These are phyloP conservation scores for Globisporangium okanoganense DNA, from an alignment of 352 stramenopile genomes.

Conservation along the genomic window DNA sequence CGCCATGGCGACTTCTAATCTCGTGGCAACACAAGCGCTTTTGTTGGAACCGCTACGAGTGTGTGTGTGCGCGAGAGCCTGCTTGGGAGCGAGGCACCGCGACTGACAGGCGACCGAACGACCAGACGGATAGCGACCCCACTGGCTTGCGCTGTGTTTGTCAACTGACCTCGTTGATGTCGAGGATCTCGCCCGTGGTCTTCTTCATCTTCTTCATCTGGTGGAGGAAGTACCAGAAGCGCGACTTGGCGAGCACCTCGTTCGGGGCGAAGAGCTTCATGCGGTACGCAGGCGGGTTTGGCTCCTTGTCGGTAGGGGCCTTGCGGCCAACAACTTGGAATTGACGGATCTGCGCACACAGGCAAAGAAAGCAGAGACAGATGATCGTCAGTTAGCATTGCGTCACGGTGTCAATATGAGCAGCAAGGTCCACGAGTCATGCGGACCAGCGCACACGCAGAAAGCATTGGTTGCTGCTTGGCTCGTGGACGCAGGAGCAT, in stretches of 20 bases:
- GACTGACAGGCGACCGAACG: not conserved
- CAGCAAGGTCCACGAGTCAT: not conserved
- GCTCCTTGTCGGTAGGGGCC: constrained; percentile 96
- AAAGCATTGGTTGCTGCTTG: not conserved
- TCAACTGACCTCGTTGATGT: constrained; percentile 95
- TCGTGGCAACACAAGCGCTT: constrained; percentile 86
- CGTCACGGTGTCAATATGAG: not conserved
- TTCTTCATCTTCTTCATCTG: constrained; percentile 99
- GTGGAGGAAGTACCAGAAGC: constrained; percentile 99
- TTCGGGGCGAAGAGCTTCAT: constrained; percentile 98
- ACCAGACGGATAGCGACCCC: not conserved
- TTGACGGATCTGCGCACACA: constrained; percentile 93
- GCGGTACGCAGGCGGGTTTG: constrained; percentile 98
- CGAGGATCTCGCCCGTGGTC: constrained; percentile 99
- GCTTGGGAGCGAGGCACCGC: too few relatives aligned
- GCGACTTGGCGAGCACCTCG: constrained; percentile 97
- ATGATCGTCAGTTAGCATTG: not conserved
- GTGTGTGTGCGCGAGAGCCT: not conserved
- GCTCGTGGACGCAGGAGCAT: not conserved
- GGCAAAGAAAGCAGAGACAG: not conserved
- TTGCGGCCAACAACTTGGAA: constrained; percentile 99
- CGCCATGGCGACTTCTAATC: constrained; percentile 30
- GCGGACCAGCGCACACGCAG: not conserved
- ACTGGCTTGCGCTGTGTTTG: not conserved
- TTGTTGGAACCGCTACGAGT: constrained; percentile 50